Evolutionary conservation across 148 eudicot genomes (phyloP).

Genomic region (Rhododendron williamsianum): DNA sequence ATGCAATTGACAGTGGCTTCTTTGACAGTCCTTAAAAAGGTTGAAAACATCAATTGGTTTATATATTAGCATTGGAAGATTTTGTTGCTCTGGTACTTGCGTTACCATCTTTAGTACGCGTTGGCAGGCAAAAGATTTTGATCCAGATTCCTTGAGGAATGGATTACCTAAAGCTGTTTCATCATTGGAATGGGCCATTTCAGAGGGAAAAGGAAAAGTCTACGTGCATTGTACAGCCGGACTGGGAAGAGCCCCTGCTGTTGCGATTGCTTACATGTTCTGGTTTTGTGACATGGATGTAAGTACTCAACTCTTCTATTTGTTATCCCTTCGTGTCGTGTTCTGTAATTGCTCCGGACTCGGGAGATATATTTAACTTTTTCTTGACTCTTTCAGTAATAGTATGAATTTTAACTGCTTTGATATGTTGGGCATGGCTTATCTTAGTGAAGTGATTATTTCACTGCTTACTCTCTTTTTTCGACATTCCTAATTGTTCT

Average conservation of each 20-base stretch:
- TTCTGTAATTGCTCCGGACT: not conserved
- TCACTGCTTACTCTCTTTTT: not conserved
- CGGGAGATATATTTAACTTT: not conserved
- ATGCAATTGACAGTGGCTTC: not conserved
- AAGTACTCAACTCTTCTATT: constrained; percentile 25
- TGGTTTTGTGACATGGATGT: constrained; percentile 88
- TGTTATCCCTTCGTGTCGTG: not conserved
- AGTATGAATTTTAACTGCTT: not conserved
- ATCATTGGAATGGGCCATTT: constrained; percentile 73
- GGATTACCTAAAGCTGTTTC: constrained; percentile 84
- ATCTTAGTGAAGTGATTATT: not conserved
- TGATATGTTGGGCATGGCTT: not conserved
- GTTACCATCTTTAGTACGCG: not conserved
- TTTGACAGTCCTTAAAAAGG: not conserved
- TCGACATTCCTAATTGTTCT: not conserved
- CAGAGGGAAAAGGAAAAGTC: constrained; percentile 77
- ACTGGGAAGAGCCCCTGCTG: constrained; percentile 95
- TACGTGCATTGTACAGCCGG: constrained; percentile 97
- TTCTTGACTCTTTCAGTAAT: not conserved
- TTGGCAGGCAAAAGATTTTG: constrained; percentile 80
- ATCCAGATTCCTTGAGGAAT: constrained; percentile 77
- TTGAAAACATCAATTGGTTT: not conserved
- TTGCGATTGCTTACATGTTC: constrained; percentile 87
- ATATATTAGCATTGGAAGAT: not conserved
- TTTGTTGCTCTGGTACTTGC: not conserved